Conservation (phyloP, 345 rosid species). For the Hevea brasiliensis region DNA sequence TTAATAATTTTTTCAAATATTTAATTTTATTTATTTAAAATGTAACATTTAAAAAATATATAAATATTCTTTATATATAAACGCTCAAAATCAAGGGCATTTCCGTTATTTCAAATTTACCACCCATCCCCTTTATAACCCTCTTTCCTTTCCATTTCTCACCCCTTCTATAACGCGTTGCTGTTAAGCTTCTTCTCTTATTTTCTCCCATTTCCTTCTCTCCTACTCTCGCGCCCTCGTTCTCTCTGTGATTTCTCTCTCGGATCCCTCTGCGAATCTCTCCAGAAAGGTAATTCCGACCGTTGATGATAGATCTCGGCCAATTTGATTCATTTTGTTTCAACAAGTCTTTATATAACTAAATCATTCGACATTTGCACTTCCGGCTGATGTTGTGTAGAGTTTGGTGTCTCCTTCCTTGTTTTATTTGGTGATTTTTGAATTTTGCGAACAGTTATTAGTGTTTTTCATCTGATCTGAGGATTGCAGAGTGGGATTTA, state of each 20-base stretch:
- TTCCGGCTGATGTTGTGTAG: neutral
- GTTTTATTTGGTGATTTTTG: neutral
- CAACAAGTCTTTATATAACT: too few relatives aligned
- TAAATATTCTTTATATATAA: too few relatives aligned
- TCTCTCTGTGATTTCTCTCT: neutral
- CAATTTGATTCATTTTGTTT: neutral
- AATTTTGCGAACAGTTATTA: constrained; percentile 7
- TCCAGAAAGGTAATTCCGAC: constrained; percentile 2
- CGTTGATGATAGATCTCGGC: neutral
- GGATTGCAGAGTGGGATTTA: neutral
- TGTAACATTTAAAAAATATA: too few relatives aligned
- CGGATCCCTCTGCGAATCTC: constrained; percentile 1
- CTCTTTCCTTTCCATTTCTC: neutral
- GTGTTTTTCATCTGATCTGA: constrained; percentile 19
- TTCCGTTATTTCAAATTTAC: neutral
- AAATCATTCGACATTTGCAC: neutral
- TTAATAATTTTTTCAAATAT: too few relatives aligned
- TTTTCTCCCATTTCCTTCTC: constrained; percentile 5
- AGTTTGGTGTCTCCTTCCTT: constrained; percentile 2
- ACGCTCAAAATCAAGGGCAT: constrained; percentile 19
- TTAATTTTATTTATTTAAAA: too few relatives aligned
- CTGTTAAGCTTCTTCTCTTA: constrained; percentile 25
- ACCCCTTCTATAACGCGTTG: constrained; percentile 28
- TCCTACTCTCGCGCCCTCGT: neutral
- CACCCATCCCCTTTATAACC: constrained; percentile 6